Base-by-base conservation (phyloP, 2,329 filamentous ascomycete species). In the Colletotrichum euphorbiae region DNA sequence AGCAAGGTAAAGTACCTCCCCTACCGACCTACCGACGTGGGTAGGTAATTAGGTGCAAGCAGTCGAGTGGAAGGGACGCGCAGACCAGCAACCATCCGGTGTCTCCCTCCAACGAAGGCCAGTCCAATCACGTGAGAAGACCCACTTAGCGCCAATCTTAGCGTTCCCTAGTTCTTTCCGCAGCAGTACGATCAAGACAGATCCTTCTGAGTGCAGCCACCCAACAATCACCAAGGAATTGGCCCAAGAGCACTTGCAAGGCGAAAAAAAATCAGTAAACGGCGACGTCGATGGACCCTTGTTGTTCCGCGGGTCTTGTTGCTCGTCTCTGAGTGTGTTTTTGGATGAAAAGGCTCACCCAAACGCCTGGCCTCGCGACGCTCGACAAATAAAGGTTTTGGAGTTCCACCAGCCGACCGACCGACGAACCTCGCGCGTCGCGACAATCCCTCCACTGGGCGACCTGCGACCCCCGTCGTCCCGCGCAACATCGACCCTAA, bases 101-200 rank as follows among this genome's bases (percentile, higher is more conserved):
- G 42, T 40, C 31, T 40, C 31, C 51, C 51, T 50, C 28, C n/a
- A 17, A 17, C 21, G 38, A 24, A 24, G 21, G 15, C 19, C 31
- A 9, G 52, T 21, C 33, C n/a, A 15, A 55, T 67, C 64, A 67
- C 64, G 66, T 65, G 54, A 50, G n/a, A 0, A 0, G 40, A 15
- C 31, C 61, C 66, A 66, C 46, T 54, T 59, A 50, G 56, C 42
- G 1, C 2, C 36, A 70, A 71, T 71, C 73, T 74, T 74, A 38
- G 36, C 36, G 36, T 38, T 38, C 36, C 36, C 36, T 38, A 74
- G 72, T 72, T 73, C 33, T 75, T 75, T 72, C 70, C 31, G 70
- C 73, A 75, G 73, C 64, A 71, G 73, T 74, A 75, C 43, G 74
- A 78, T 78, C 76, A 74, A 78, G 77, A 79, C 79, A 80, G 77